These are phyloP conservation scores for Drechslerella coelobrocha DNA, from an alignment of 2,329 filamentous ascomycete species.

Conservation along the genomic window DNA sequence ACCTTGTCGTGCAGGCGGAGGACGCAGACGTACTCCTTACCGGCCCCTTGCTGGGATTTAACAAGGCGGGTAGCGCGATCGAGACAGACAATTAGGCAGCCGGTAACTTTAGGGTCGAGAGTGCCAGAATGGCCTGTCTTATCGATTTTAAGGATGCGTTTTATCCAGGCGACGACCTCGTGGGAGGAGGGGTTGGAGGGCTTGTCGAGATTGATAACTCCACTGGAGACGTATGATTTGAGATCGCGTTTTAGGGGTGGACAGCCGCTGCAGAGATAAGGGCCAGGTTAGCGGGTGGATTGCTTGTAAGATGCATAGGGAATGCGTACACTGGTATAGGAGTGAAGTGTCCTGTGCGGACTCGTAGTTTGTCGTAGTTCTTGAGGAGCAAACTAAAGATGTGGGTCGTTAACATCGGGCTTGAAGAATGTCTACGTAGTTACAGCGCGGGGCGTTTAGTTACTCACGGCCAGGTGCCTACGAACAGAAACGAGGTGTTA, in stretches of 20 bases:
- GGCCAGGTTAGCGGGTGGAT: slow-evolving; percentile 5
- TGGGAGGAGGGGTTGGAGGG: slow-evolving; percentile 97
- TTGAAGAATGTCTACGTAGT: slow-evolving; percentile 3
- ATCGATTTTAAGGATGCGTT: slow-evolving; percentile 92
- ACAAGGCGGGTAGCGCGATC: slow-evolving; percentile 96
- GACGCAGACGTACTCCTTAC: slow-evolving; percentile 98
- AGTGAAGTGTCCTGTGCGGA: slow-evolving; percentile 94
- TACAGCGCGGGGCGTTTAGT: not conserved
- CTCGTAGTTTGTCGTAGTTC: slow-evolving; percentile 91
- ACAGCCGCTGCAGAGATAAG: slow-evolving; percentile 69
- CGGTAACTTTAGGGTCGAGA: slow-evolving; percentile 96
- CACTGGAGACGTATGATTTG: slow-evolving; percentile 95
- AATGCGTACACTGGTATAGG: slow-evolving; percentile 71
- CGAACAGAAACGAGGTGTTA: slow-evolving; percentile 11
- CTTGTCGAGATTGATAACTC: slow-evolving; percentile 98
- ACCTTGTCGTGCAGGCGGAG: slow-evolving; percentile 95
- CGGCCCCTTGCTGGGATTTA: slow-evolving; percentile 97
- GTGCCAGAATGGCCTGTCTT: slow-evolving; percentile 99
- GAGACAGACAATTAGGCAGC: slow-evolving; percentile 92
- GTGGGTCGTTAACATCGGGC: slow-evolving; percentile 13
- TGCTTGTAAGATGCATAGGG: not conserved
- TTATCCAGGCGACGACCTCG: slow-evolving; percentile 99
- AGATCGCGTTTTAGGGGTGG: slow-evolving; percentile 90
- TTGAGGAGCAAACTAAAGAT: slow-evolving; percentile 73
- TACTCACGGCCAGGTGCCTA: slow-evolving; percentile 68